Conservation (phyloP, 192 early-diverging fungal species). For the Entophlyctis luteolus region DNA sequence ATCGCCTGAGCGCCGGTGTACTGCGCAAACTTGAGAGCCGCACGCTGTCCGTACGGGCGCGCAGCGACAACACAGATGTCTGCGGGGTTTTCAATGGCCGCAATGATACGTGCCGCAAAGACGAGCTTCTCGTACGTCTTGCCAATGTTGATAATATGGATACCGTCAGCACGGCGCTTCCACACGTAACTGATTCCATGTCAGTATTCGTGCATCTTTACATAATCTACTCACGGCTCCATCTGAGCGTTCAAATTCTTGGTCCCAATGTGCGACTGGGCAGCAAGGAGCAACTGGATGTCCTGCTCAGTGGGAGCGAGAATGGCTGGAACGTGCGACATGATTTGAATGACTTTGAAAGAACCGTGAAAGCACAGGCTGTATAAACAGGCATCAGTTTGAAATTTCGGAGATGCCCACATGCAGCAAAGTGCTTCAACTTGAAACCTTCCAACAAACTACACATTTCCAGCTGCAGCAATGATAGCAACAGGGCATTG, state of each 20-base stretch:
- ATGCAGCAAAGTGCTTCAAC: too few species aligned
- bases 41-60: conserved; percentile 96
- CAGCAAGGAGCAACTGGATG: conserved; percentile 89
- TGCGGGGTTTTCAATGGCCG: conserved; percentile 96
- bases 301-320: conserved; percentile 86
- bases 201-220: too few species aligned
- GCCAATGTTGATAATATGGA: conserved; percentile 98
- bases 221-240: too few species aligned
- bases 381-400: too few species aligned
- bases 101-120: conserved; percentile 97
- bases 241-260: conserved; percentile 96
- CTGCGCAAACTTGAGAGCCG: conserved; percentile 95
- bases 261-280: conserved; percentile 96
- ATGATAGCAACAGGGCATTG: too few species aligned
- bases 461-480: too few species aligned
- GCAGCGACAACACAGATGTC: conserved; percentile 97
- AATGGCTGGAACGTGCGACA: conserved; percentile 44
- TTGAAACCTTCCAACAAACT: too few species aligned
- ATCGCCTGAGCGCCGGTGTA: conserved; percentile 99
- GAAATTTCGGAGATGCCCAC: too few species aligned
- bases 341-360: not conserved
- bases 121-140: conserved; percentile 99
- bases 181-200: too few species aligned
- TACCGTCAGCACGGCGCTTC: conserved; percentile 95
- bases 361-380: too few species aligned